A percentile compares a stretch with the other conserved stretches of the same genome.
phyloP scores from a whole-genome alignment of 2,329 filamentous ascomycete genomes.

The Cercospora beticola region DNA sequence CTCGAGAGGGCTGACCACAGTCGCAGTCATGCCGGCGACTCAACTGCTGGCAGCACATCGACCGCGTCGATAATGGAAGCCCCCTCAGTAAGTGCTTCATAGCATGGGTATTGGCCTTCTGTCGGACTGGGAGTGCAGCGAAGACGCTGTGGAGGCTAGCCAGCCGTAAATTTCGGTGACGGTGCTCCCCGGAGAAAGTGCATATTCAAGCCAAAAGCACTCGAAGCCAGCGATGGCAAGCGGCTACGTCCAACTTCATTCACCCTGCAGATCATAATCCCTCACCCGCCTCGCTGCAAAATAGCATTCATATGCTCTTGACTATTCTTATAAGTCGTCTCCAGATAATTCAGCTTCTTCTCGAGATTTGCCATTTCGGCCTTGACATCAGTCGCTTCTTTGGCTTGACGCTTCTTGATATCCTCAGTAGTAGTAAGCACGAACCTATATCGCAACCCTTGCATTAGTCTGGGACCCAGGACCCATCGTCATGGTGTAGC shows the following conservation, averaged over 20 bases:
- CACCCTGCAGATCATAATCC: neutral
- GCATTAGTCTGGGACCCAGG: constrained; percentile 18
- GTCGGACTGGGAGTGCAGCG: neutral
- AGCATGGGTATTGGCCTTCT: neutral
- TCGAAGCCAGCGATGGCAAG: neutral
- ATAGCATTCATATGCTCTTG: constrained; percentile 88
- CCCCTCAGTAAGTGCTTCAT: too few species aligned
- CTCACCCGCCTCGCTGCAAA: constrained; percentile 53
- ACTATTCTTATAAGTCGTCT: constrained; percentile 94
- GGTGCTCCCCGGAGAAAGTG: neutral
- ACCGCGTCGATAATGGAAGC: neutral
- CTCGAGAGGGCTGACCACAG: neutral
- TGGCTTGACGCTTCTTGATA: constrained; percentile 72
- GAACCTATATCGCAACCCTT: constrained; percentile 63
- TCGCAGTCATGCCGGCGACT: neutral
- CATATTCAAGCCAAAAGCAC: neutral
- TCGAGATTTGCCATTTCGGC: constrained; percentile 76
- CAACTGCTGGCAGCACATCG: neutral
- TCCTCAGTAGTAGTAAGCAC: constrained; percentile 71
- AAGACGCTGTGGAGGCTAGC: too few species aligned
- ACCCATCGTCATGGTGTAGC: constrained; percentile 6
- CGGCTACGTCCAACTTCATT: neutral
- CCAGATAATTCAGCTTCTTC: constrained; percentile 88
- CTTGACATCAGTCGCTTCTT: constrained; percentile 72
- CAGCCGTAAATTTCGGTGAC: neutral